phyloP scores from a whole-genome alignment of 371 early-diverging fungal genomes.

The Fennellomyces sp. region DNA sequence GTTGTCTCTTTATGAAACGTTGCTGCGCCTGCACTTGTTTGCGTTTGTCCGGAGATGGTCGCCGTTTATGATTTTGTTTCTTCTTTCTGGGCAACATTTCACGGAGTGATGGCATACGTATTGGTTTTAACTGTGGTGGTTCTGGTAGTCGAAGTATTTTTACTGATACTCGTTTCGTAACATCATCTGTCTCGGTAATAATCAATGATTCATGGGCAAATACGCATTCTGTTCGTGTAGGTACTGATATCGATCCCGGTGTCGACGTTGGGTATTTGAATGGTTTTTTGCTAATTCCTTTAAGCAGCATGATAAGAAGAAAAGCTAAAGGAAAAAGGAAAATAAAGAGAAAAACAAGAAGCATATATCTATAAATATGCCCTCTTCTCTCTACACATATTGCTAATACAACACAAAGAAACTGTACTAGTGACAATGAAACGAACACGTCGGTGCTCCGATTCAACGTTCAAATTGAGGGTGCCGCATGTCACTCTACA shows the following conservation, averaged over 20 bases:
- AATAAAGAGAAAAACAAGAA: constrained; percentile 1
- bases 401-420: neutral
- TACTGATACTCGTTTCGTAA: constrained; percentile 14
- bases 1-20: too few relatives aligned
- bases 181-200: constrained; percentile 13
- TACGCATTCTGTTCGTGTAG: constrained; percentile 6
- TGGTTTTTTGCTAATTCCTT: constrained; percentile 4
- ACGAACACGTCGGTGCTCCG: neutral
- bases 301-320: neutral
- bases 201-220: constrained; percentile 19
- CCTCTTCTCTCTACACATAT: neutral
- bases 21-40: too few relatives aligned
- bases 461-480: too few relatives aligned
- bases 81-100: neutral
- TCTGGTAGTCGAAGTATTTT: constrained; percentile 10
- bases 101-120: constrained; percentile 1
- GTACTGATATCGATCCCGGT: neutral
- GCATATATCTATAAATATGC: neutral
- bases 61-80: neutral
- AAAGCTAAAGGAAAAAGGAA: neutral
- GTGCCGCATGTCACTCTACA: too few relatives aligned
- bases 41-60: constrained; percentile 11
- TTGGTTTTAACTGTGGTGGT: constrained; percentile 4
- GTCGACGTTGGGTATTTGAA: constrained; percentile 13
- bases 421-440: neutral